Evolutionary conservation across 768 basidiomycete species (phyloP), one percentile per base, ranked within the genome.

Genomic region (Cystofilobasidium ferigula): DNA sequence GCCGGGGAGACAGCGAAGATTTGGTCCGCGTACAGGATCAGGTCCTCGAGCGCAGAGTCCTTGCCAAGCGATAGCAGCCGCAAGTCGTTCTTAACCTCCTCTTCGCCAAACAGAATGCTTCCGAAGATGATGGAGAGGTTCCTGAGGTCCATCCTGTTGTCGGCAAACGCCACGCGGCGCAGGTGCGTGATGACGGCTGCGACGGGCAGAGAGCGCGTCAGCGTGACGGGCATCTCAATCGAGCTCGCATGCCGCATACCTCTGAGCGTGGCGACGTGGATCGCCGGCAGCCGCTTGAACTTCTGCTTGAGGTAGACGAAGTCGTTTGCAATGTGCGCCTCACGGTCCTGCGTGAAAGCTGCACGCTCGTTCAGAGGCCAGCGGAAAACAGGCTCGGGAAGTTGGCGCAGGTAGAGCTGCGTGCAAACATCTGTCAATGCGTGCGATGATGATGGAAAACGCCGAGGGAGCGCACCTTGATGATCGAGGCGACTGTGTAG

Each of bases 401-500:
- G 62, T 8, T 57, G 67, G 10, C 67, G 61, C 30, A 68, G 62
- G 48, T 68, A 68, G 36, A 68, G 67, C 45, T 58, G 57, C 13
- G 34, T 1, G 18, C 30, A 47, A 6, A 36, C 58, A 43, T 14
- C 16, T 10, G 30, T 47, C 42, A 28, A 22, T 28, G 48, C 1
- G n/a, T 7, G 1, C 28, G 2, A 18, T n/a, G 4, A 22, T 3
- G 32, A 62, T n/a, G 32, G 26, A 20, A 60, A 3, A 3, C 13
- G 38, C 22, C n/a, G 60, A 47, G 1, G 32, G 10, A 38, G 34
- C 42, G 5, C 10, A 62, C 61, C 34, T 68, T 68, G 61, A 68
- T 61, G 67, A 68, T 68, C 18, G 67, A 61, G 30, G 67, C 67
- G 40, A 68, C 53, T 5, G 67, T 68, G 47, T 62, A 62, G 35